A percentile compares a stretch with the other conserved stretches of the same genome.
These are phyloP conservation scores for Polyplosphaeria fusca DNA, from an alignment of 495 filamentous ascomycete species.

Conservation along the genomic window DNA sequence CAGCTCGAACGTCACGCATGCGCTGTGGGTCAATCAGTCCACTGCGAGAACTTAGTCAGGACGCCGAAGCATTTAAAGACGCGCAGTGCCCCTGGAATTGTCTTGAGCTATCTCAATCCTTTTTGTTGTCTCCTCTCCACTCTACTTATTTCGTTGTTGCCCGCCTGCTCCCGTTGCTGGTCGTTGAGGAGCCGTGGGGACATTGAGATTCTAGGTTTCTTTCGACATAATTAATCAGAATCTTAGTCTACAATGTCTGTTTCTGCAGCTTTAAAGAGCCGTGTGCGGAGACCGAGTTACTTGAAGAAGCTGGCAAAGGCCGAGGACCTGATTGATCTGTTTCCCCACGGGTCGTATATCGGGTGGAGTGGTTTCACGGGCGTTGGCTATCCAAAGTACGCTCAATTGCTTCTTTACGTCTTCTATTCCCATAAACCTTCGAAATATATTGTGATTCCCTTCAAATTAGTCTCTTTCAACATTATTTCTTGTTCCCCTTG, in stretches of 20 bases:
- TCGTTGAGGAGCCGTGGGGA: constrained; percentile 1
- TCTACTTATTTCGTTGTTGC: not conserved
- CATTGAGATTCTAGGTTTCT: not conserved
- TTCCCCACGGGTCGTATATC: constrained; percentile 79
- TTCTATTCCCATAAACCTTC: no score
- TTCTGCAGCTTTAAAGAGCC: constrained; percentile 71
- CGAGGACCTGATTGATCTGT: constrained; percentile 74
- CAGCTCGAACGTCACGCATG: constrained; percentile 11
- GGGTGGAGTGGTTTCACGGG: constrained; percentile 92
- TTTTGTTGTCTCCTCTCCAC: not conserved
- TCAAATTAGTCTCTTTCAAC: no score
- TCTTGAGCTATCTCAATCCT: not conserved
- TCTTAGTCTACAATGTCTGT: constrained; percentile 41
- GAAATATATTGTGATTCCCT: no score
- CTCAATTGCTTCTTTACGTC: not conserved
- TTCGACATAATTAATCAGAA: not conserved
- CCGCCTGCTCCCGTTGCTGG: not conserved
- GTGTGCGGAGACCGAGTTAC: constrained; percentile 71
- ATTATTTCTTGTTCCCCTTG: no score
- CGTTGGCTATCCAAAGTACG: constrained; percentile 85
- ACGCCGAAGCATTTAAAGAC: constrained; percentile 4
- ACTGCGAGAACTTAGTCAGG: constrained; percentile 10
- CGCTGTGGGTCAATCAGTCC: constrained; percentile 1
- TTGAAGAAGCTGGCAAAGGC: constrained; percentile 74
- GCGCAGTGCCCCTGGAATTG: not conserved